Base-by-base conservation (phyloP, 129 eudicot genomes). In the Flaveria linearis region DNA sequence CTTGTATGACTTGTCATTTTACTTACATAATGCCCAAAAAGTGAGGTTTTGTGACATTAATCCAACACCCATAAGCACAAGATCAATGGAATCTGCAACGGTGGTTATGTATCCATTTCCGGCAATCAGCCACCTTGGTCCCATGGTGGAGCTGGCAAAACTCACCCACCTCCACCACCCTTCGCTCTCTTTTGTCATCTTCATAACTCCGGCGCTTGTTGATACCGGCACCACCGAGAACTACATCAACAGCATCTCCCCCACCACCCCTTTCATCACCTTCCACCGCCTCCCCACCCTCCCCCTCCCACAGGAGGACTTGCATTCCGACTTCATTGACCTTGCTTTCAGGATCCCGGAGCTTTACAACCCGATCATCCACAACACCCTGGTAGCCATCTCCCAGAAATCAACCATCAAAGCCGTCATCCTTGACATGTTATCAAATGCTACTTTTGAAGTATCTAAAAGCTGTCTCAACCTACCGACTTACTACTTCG, bases 121-220 rank as follows among this genome's bases (percentile, higher is more conserved):
- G 3, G 84, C 73, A 4, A 82, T 86, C 3, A 87, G 93, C 42
- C 93, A 88, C 56, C 55, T 88, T 55, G 81, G 84, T 68, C 58
- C 93, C 55, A 84, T 84, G 90, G 90, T 88, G 45, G 93, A 88
- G 76, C 76, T 88, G 2, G 93, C 76, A 0, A 86, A 88, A 64
- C 88, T 82, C n/a, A 78, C 84, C 14, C 72, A 75, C 53, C 7
- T 26, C 41, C 86, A 82, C 42, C 66, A 79, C 61, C 86, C 86
- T 72, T 64, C 71, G 1, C 30, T 84, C 79, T 74, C 85, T 64
- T 13, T 91, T 25, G 76, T 49, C 10, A 80, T 91, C 57, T 57
- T 91, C 74, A 57, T 79, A 17, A 50, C 58, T 7, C 77, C 69
- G 2, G 66, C 78, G 15, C 82, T 88, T 0, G 69, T n/a, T 74